Percentiles rank a stretch among this genome's conserved stretches.
Evolutionary conservation across 1,284 basidiomycete genomes (phyloP).

Genomic region (Malassezia japonica): DNA sequence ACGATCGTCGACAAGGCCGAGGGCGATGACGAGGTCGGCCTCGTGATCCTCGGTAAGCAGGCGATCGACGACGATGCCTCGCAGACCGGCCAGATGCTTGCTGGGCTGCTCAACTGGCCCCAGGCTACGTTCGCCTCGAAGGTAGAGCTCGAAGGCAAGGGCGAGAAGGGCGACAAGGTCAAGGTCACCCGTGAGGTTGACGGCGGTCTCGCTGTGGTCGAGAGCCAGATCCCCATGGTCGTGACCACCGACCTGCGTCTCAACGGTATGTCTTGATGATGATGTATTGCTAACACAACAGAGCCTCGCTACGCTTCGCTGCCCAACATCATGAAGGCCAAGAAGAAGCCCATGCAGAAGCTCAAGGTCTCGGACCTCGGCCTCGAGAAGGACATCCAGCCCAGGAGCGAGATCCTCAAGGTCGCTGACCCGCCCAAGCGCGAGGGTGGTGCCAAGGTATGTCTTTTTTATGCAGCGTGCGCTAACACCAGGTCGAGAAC

Average conservation of each 20-base stretch:
- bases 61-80: slow-evolving; percentile 94
- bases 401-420: slow-evolving; percentile 74
- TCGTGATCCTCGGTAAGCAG: slow-evolving; percentile 97
- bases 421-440: slow-evolving; percentile 86
- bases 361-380: slow-evolving; percentile 69
- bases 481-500: slow-evolving; percentile 56
- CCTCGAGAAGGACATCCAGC: slow-evolving; percentile 61
- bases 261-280: slow-evolving; percentile 26
- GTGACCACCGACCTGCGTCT: slow-evolving; percentile 81
- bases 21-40: slow-evolving; percentile 58
- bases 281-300: neutral
- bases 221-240: slow-evolving; percentile 70
- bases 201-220: slow-evolving; percentile 77
- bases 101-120: slow-evolving; percentile 80
- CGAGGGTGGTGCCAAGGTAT: slow-evolving; percentile 81
- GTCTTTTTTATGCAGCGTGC: neutral
- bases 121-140: slow-evolving; percentile 94
- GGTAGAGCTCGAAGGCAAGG: slow-evolving; percentile 60
- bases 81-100: slow-evolving; percentile 96
- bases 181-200: slow-evolving; percentile 84
- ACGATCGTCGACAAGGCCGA: slow-evolving; percentile 66
- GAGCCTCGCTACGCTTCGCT: slow-evolving; percentile 47
- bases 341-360: slow-evolving; percentile 94
- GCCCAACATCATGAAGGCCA: slow-evolving; percentile 58
- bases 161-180: slow-evolving; percentile 58